phyloP scores from a whole-genome alignment of 2,329 filamentous ascomycete genomes.

The Paraconiothyrium brasiliense region DNA sequence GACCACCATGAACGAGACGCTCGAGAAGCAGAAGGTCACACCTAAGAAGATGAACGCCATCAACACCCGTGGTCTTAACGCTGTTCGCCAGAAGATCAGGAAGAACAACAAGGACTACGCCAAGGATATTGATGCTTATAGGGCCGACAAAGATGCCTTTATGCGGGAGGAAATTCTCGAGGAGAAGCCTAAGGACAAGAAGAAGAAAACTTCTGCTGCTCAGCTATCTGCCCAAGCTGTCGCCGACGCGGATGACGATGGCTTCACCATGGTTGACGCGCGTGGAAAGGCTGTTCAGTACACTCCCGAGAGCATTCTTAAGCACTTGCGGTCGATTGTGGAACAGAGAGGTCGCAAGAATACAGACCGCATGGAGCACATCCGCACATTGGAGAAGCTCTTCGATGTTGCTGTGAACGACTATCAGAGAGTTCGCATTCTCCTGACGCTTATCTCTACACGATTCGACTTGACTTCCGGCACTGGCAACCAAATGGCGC shows the following conservation, averaged over 20 bases:
- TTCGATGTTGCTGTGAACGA: slow-evolving; percentile 87
- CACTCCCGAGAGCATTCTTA: slow-evolving; percentile 97
- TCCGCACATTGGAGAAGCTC: slow-evolving; percentile 96
- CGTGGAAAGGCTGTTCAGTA: slow-evolving; percentile 90
- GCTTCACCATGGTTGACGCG: slow-evolving; percentile 87
- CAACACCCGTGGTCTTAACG: slow-evolving; percentile 92
- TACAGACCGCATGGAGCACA: slow-evolving; percentile 93
- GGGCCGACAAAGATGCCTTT: slow-evolving; percentile 83
- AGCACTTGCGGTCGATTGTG: slow-evolving; percentile 91
- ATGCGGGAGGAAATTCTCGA: slow-evolving; percentile 88
- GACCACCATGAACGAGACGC: slow-evolving; percentile 90
- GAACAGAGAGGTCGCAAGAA: slow-evolving; percentile 99
- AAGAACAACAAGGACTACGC: slow-evolving; percentile 98
- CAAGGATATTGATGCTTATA: slow-evolving; percentile 85
- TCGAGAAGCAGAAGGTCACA: slow-evolving; percentile 94
- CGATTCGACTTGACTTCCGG: slow-evolving; percentile 92
- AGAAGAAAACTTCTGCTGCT: slow-evolving; percentile 59
- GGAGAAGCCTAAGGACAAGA: slow-evolving; percentile 59
- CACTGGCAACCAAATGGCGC: slow-evolving; percentile 81
- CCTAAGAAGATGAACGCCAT: slow-evolving; percentile 99
- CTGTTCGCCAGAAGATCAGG: slow-evolving; percentile 97
- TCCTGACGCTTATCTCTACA: slow-evolving; percentile 89
- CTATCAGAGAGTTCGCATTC: slow-evolving; percentile 92
- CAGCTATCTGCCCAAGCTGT: slow-evolving; percentile 62
- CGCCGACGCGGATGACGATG: slow-evolving; percentile 75